Percentiles rank a stretch among this genome's conserved stretches.
Conservation (phyloP, 1,284 basidiomycete genomes). For the Phellinidium pouzarii region DNA sequence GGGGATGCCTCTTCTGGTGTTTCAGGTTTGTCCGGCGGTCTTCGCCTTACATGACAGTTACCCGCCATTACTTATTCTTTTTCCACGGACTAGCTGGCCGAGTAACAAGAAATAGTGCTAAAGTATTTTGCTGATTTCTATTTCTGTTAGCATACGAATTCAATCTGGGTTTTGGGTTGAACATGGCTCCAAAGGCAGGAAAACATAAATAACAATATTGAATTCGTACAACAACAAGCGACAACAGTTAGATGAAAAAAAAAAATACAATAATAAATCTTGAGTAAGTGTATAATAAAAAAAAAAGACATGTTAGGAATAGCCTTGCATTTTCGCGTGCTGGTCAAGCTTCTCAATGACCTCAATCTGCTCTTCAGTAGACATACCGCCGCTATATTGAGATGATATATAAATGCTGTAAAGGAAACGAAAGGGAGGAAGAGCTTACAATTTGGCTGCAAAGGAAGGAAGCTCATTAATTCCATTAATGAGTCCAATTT, state of each 20-base stretch:
- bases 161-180: too few species aligned
- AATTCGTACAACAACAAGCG: neutral
- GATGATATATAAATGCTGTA: neutral
- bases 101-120: conserved; percentile 17
- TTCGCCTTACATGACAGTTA: neutral
- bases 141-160: too few species aligned
- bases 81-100: conserved; percentile 20
- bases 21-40: conserved; percentile 3
- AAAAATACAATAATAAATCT: neutral
- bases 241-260: neutral
- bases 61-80: neutral
- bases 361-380: conserved; percentile 16
- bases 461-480: conserved; percentile 46
- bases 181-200: too few species aligned
- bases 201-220: neutral
- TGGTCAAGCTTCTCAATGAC: conserved; percentile 15
- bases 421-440: neutral
- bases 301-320: neutral
- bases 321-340: conserved; percentile 5
- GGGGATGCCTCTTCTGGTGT: conserved; percentile 16
- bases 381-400: neutral
- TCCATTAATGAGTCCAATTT: conserved; percentile 47
- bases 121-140: too few species aligned
- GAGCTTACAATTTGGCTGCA: conserved; percentile 54
- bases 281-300: neutral